Conservation (phyloP, 805 yeast species). For the Teunomyces tritomae region DNA sequence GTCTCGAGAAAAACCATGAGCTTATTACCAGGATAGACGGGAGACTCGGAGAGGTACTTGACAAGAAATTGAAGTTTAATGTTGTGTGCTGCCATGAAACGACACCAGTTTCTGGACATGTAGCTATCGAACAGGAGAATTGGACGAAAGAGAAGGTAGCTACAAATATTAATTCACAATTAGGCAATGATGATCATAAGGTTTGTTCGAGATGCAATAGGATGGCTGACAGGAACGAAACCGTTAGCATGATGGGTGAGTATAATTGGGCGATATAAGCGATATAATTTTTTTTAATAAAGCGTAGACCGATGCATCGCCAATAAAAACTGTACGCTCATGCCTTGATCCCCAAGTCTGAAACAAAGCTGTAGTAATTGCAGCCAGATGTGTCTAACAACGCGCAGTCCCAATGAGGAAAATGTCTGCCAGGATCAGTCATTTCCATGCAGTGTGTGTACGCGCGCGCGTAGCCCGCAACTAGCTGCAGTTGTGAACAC, state of each 20-base stretch:
- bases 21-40: neutral
- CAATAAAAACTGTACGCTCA: neutral
- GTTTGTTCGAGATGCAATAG: neutral
- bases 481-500: neutral
- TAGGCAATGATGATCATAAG: neutral
- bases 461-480: neutral
- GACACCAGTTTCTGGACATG: neutral
- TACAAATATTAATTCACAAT: neutral
- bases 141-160: neutral
- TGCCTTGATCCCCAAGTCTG: neutral
- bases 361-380: neutral
- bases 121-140: neutral
- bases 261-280: constrained; percentile 25
- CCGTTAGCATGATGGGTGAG: constrained; percentile 29
- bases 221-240: constrained; percentile 7
- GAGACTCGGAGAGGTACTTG: neutral
- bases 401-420: neutral
- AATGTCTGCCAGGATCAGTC: neutral
- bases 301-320: neutral
- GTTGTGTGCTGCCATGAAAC: neutral
- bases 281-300: neutral
- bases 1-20: neutral
- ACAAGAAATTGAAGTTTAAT: neutral
- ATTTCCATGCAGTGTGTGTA: neutral
- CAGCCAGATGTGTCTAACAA: neutral